These are phyloP conservation scores for Rusavskia elegans DNA, from an alignment of 495 filamentous ascomycete genomes.

Conservation along the genomic window DNA sequence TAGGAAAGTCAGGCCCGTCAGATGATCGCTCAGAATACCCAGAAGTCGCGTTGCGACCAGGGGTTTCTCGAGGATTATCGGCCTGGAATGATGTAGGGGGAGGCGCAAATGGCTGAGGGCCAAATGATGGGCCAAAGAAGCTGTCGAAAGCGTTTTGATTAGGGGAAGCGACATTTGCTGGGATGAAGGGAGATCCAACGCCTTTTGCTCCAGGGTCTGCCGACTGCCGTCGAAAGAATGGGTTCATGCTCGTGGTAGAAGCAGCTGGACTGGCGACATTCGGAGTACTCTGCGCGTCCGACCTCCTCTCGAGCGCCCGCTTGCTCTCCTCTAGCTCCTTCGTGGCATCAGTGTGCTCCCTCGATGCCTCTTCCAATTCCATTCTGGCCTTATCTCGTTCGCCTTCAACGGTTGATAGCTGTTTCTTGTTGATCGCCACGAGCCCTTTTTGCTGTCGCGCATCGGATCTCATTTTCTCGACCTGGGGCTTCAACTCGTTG, in stretches of 20 bases:
- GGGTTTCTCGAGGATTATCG: conserved; percentile 25
- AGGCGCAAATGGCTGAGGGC: conserved; percentile 24
- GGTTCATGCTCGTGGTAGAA: conserved; percentile 67
- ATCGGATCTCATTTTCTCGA: conserved; percentile 80
- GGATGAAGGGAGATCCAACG: conserved; percentile 30
- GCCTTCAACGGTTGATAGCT: conserved; percentile 71
- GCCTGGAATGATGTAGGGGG: conserved; percentile 52
- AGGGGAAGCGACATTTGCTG: conserved; percentile 28
- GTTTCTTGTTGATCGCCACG: conserved; percentile 96
- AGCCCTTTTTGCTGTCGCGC: conserved; percentile 88
- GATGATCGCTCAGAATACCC: conserved; percentile 5
- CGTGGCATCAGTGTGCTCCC: conserved; percentile 38
- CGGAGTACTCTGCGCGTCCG: conserved; percentile 3
- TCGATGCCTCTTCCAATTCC: conserved; percentile 55
- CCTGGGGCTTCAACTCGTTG: conserved; percentile 61
- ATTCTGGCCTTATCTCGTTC: conserved; percentile 72
- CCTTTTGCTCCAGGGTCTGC: conserved; percentile 45
- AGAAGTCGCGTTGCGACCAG: conserved; percentile 27
- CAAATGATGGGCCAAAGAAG: conserved; percentile 68
- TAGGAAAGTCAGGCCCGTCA: conserved; percentile 23
- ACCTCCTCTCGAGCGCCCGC: conserved; percentile 20
- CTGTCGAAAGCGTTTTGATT: conserved; percentile 69
- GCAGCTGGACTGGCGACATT: conserved; percentile 10
- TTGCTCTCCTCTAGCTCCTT: conserved; percentile 18
- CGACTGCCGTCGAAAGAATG: conserved; percentile 66